Percentiles rank a stretch among this genome's conserved stretches.
These are phyloP conservation scores for Xylogone sp. DNA, from an alignment of 2,329 filamentous ascomycete genomes.

Conservation along the genomic window DNA sequence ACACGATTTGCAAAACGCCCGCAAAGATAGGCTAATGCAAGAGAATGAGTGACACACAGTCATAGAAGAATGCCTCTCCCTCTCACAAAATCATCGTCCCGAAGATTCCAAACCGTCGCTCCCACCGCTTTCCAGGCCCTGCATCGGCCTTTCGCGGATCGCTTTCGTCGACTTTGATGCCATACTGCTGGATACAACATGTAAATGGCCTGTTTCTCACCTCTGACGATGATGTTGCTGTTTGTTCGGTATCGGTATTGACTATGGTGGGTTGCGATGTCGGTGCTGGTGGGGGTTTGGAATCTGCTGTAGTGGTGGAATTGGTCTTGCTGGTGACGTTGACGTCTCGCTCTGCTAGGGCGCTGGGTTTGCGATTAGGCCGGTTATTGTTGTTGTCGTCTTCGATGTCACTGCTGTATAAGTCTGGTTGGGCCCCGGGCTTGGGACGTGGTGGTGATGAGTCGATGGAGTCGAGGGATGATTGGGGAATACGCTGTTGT, in stretches of 20 bases:
- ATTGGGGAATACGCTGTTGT: background rate
- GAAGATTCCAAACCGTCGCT: conserved; percentile 61
- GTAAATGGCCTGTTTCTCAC: conserved; percentile 56
- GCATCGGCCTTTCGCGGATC: conserved; percentile 41
- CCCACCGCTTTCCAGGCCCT: conserved; percentile 49
- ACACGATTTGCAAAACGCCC: too few species aligned
- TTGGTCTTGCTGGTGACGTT: conserved; percentile 1
- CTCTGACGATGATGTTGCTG: conserved; percentile 24
- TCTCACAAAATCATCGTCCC: conserved; percentile 55
- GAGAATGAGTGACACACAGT: conserved; percentile 34
- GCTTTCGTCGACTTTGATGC: conserved; percentile 41
- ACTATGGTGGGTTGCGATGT: too few species aligned
- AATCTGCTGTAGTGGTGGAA: conserved; percentile 16
- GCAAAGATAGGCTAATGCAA: too few species aligned
- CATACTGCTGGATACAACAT: conserved; percentile 71
- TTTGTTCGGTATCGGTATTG: background rate
- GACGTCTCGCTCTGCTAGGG: background rate
- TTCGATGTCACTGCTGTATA: conserved; percentile 21
- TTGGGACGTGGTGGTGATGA: conserved; percentile 2
- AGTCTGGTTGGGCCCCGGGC: conserved; percentile 19
- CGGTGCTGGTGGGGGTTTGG: too few species aligned
- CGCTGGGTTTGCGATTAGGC: conserved; percentile 6
- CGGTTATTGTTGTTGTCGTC: conserved; percentile 1
- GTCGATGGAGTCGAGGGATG: conserved; percentile 6
- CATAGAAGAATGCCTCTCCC: too few species aligned